phyloP scores from a whole-genome alignment of 2,329 filamentous ascomycete species.

The Microcyclosporella mali region DNA sequence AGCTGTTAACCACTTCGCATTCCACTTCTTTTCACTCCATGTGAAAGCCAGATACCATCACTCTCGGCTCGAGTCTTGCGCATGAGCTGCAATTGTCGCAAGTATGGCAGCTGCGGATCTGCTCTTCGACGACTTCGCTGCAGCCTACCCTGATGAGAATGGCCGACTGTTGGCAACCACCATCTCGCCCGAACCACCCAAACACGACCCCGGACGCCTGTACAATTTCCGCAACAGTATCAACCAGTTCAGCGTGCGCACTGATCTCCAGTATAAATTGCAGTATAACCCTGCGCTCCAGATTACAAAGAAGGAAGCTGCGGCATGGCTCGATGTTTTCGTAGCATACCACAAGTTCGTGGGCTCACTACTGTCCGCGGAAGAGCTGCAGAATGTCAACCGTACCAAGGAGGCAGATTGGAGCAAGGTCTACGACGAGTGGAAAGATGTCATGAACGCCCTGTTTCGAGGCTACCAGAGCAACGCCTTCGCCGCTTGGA shows the following conservation, averaged over 20 bases:
- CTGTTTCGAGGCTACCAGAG: constrained; percentile 77
- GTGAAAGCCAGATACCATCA: not conserved
- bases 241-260: constrained; percentile 58
- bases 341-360: constrained; percentile 76
- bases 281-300: constrained; percentile 51
- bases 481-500: constrained; percentile 77
- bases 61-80: not conserved
- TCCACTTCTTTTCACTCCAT: not conserved
- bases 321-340: constrained; percentile 84
- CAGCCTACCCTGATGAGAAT: constrained; percentile 63
- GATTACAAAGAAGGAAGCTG: constrained; percentile 53
- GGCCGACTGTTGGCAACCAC: constrained; percentile 70
- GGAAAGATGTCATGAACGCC: constrained; percentile 75
- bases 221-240: constrained; percentile 65
- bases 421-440: constrained; percentile 76
- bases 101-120: constrained; percentile 40
- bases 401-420: constrained; percentile 53
- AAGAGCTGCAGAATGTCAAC: constrained; percentile 47
- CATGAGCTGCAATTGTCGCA: not conserved
- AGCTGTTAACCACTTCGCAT: not conserved
- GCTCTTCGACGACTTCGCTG: constrained; percentile 66
- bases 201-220: constrained; percentile 58
- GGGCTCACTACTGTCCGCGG: constrained; percentile 63
- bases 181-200: constrained; percentile 63
- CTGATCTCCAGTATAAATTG: constrained; percentile 64